Evolutionary conservation across 257 asterid species (phyloP), one percentile per base, ranked within the genome.

Genomic region (Thymus quinquecostatus): DNA sequence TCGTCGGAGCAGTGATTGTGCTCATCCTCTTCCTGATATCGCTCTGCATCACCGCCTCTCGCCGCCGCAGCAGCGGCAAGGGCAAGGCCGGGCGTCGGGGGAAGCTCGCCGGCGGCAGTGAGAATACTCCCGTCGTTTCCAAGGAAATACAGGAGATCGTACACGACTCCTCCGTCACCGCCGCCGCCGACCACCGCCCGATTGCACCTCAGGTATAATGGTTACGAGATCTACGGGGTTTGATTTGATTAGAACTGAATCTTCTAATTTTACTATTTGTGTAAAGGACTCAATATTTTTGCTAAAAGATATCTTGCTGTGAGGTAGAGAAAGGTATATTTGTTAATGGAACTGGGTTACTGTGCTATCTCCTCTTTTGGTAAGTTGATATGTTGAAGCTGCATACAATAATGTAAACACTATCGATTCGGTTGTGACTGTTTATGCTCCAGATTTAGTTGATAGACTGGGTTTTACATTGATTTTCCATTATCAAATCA

Each of bases 131-230:
- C 1, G 90, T 85, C 29, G 85, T 83, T 6, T 86, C 95, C 6
- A 95, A 90, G 79, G 99, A 95, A 75, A 92, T 95, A 60, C 88
- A 85, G 79, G 99, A 95, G 96, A 87, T 88, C 78, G 89, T 86
- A 9, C 86, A 78, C 62, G 93, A 79, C 9, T 53, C 86, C 53
- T 54, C 69, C 49, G 50, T 57, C 62, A 29, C 74, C 43, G 69
- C 88, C 2, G 87, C 89, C 70, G 87, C 87, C 27, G 92, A 87
- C 78, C 95, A 86, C 77, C 96, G 97, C 49, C 85, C 89, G 11
- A 27, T 79, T 55, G 73, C 67, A 7, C 83, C 88, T 75, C 96
- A 79, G 96, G 96, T 81, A 77, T 53, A 36, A 47, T 50, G 43
- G 59, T 59, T 40, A 10, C 72, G 9, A 69, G 78, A 76, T 77